Base-by-base conservation (phyloP, 2,329 filamentous ascomycete genomes). In the Boeremia exigua region DNA sequence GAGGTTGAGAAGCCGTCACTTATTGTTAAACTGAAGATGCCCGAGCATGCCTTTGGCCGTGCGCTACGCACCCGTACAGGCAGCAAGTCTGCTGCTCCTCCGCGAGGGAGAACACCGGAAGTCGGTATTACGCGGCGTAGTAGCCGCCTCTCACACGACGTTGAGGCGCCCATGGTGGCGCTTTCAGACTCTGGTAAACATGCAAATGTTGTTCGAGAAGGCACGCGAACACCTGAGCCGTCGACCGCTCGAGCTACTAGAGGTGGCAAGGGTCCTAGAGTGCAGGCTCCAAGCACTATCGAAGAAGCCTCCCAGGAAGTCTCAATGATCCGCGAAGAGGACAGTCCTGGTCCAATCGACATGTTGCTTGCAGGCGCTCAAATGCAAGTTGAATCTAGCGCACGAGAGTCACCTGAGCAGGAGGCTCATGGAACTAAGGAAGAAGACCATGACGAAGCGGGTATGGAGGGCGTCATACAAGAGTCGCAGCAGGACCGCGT, bases 151-250 rank as follows among this genome's bases (percentile, higher is more conserved):
- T 85, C 81, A 23, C 83, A 85, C 58, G 83, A 85, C 60, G 77
- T 82, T 4, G 80, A 83, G 25, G 81, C 83, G 32, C 80, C 83
- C 30, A 79, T 87, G 12, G 75, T 86, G 40, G 83, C 82, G 14
- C 74, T 88, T 39, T 83, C 84, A 3, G 82, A 84, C 59, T 86
- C 84, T 7, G 85, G 85, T 15, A 81, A 78, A 55, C 84, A 87
- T 68, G 79, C 80, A 54, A 73, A 83, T 49, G 77, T 84, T 4
- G 76, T 86, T 9, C 78, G 84, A 56, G 76, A 79, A 60, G 82
- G 81, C 25, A 85, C 84, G 2, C 76, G 75, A 36, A 86, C 80
- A 52, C 81, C 74, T 1, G 72, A 76, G 56, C 71, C 84, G 5
- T 71, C 75, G 4, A 80, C 84, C 56, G 61, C 77, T 12, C 70